These are phyloP conservation scores for Austroboletus eburneus DNA, from an alignment of 768 basidiomycete genomes.

Conservation along the genomic window DNA sequence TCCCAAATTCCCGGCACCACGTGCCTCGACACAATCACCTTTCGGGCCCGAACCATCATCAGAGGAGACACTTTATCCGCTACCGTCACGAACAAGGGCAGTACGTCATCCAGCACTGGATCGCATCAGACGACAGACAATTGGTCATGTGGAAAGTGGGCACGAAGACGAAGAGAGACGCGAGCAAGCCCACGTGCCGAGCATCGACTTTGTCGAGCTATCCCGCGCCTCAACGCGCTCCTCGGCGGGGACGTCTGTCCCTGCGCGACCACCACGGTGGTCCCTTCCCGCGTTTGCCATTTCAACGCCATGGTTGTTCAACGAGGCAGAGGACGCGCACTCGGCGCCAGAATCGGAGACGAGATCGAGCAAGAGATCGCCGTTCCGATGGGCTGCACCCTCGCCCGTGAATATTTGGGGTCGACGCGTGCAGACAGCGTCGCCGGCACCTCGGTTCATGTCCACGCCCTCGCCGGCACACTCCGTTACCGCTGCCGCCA, in stretches of 20 bases:
- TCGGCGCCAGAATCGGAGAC: not conserved
- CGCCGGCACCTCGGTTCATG: not conserved
- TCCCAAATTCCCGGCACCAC: slow-evolving; percentile 15
- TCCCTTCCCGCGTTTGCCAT: slow-evolving; percentile 14
- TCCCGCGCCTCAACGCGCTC: slow-evolving; percentile 11
- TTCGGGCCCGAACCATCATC: slow-evolving; percentile 12
- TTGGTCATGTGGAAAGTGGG: not conserved
- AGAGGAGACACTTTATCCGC: not conserved
- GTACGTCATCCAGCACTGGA: slow-evolving; percentile 8
- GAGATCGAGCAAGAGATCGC: not conserved
- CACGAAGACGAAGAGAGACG: not conserved
- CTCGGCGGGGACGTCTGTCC: not conserved
- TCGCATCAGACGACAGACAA: slow-evolving; percentile 17
- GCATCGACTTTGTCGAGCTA: slow-evolving; percentile 21
- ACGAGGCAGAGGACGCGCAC: not conserved
- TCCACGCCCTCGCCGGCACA: slow-evolving; percentile 8
- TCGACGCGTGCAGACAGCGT: not conserved
- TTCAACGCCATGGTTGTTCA: slow-evolving; percentile 1
- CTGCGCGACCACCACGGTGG: slow-evolving; percentile 8
- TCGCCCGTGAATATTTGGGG: not conserved
- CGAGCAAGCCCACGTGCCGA: slow-evolving; percentile 8
- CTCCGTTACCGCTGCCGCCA: not conserved
- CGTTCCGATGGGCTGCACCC: slow-evolving; percentile 1
- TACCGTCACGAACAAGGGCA: not conserved
- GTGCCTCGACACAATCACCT: slow-evolving; percentile 15